Conservation (phyloP, 108 stramenopile genomes). For the Discostella pseudostelligera region DNA sequence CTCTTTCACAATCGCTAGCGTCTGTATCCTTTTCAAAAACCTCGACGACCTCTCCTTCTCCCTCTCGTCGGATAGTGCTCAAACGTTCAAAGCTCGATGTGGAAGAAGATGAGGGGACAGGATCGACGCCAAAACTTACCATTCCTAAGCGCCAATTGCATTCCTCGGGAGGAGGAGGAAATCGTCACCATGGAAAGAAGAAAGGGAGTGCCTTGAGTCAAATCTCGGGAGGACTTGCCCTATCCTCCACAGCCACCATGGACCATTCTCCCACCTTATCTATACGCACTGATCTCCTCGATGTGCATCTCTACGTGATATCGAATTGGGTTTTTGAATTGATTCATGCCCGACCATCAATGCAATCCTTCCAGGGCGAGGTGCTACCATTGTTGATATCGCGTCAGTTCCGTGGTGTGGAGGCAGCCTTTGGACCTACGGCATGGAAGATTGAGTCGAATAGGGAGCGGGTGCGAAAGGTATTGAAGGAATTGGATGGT, state of each 20-base stretch:
- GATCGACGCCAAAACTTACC: conserved; percentile 69
- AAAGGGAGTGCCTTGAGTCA: not conserved
- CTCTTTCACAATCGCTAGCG: conserved; percentile 23
- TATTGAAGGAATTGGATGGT: conserved; percentile 26
- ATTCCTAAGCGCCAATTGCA: conserved; percentile 62
- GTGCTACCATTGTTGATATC: conserved; percentile 73
- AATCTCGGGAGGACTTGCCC: conserved; percentile 1
- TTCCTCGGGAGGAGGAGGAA: conserved; percentile 22
- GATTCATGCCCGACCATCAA: conserved; percentile 44
- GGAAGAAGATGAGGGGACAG: conserved; percentile 74
- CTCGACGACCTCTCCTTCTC: not conserved
- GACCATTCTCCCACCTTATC: conserved; percentile 35
- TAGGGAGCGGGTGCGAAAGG: conserved; percentile 20
- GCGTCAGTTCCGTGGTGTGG: conserved; percentile 69
- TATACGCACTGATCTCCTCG: conserved; percentile 52
- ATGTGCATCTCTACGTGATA: conserved; percentile 81
- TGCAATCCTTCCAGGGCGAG: conserved; percentile 59
- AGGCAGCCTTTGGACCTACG: conserved; percentile 62
- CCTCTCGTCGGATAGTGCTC: conserved; percentile 60
- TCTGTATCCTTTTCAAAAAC: conserved; percentile 14
- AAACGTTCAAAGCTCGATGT: conserved; percentile 75
- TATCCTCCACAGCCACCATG: conserved; percentile 21
- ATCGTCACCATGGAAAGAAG: not conserved
- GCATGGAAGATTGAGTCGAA: conserved; percentile 29
- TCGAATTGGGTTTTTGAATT: conserved; percentile 78